Evolutionary conservation across 345 rosid species (phyloP).

Genomic region (Geranium brycei): DNA sequence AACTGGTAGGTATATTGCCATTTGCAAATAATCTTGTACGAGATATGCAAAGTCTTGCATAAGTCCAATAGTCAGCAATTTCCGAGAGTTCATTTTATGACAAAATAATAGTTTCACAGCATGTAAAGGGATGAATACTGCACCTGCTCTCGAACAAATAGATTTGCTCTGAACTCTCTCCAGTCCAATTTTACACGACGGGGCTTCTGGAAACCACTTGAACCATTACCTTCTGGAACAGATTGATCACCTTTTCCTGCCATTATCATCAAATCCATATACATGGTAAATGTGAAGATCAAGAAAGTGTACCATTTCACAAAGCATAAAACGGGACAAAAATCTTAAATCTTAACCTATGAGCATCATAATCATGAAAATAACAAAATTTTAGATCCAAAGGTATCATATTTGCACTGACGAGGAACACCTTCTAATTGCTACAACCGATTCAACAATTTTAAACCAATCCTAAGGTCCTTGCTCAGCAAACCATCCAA

Average conservation of each 20-base stretch:
- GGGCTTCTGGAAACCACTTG: slow-evolving; percentile 42
- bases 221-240: slow-evolving; percentile 42
- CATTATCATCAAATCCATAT: slow-evolving; percentile 6
- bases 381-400: too few species aligned
- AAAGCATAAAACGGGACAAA: neutral
- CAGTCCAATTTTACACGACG: slow-evolving; percentile 40
- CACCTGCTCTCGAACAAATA: slow-evolving; percentile 72
- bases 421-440: too few species aligned
- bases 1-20: too few species aligned
- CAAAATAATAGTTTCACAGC: neutral
- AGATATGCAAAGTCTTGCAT: too few species aligned
- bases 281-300: too few species aligned
- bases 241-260: slow-evolving; percentile 45
- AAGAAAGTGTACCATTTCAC: neutral
- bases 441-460: too few species aligned
- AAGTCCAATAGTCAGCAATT: neutral
- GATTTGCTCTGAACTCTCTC: slow-evolving; percentile 86
- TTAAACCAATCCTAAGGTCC: too few species aligned
- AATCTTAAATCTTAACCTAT: too few species aligned
- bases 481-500: too few species aligned
- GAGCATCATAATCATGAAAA: too few species aligned
- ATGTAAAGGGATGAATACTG: slow-evolving; percentile 5
- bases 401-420: too few species aligned
- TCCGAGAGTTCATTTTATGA: neutral
- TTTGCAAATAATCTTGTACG: too few species aligned